A percentile compares a stretch with the other conserved stretches of the same genome.
These are phyloP conservation scores for Beauveria asiatica DNA, from an alignment of 2,329 filamentous ascomycete species.

Conservation along the genomic window DNA sequence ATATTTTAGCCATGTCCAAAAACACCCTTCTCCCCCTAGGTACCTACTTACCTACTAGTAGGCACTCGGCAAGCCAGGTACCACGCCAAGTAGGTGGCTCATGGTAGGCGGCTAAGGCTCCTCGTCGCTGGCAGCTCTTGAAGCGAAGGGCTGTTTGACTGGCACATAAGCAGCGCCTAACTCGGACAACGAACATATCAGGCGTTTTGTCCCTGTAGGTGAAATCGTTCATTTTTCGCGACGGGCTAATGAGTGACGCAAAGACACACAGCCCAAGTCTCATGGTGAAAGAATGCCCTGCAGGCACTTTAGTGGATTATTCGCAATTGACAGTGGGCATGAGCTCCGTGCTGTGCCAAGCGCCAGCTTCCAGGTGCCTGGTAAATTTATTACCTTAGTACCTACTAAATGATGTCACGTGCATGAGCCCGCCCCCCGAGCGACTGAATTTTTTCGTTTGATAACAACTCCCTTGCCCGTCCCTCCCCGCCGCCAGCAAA, in stretches of 20 bases:
- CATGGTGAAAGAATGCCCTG: not conserved
- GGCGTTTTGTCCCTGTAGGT: not conserved
- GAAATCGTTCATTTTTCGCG: too few relatives aligned
- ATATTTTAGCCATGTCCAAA: too few relatives aligned
- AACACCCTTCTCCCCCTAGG: too few relatives aligned
- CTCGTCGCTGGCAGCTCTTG: not conserved
- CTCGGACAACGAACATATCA: not conserved
- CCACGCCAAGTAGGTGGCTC: too few relatives aligned
- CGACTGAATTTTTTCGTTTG: constrained; percentile 37
- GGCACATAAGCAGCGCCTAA: not conserved
- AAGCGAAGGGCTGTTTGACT: not conserved
- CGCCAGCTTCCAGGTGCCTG: not conserved
- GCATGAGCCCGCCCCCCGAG: constrained; percentile 22
- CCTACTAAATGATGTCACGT: constrained; percentile 23
- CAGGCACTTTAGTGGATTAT: not conserved
- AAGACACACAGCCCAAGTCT: not conserved
- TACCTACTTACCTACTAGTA: too few relatives aligned
- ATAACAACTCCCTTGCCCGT: constrained; percentile 26
- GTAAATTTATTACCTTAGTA: not conserved
- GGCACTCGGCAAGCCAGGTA: too few relatives aligned
- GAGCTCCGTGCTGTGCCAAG: not conserved
- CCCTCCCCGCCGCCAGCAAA: constrained; percentile 34
- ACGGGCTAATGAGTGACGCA: not conserved
- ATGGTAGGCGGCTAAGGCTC: not conserved
- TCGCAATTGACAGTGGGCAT: not conserved